Evolutionary conservation across 2,329 filamentous ascomycete genomes (phyloP), one percentile per base, ranked within the genome.

Genomic region (Fusarium pseudocircinatum): DNA sequence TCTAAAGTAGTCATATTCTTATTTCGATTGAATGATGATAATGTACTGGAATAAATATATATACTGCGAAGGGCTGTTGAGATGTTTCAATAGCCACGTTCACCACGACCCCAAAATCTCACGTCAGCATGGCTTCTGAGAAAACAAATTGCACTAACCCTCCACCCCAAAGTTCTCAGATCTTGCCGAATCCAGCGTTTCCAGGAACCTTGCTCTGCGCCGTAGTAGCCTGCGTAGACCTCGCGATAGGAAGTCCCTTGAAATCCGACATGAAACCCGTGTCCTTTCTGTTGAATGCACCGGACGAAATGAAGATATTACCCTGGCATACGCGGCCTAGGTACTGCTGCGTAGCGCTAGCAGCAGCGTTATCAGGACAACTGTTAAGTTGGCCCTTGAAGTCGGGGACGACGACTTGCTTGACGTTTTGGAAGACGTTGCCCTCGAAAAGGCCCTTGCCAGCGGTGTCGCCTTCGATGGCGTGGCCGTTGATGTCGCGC

Each of bases 401-500:
- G 28, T 74, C 72, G 3, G 60, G 54, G 1, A 69, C 67, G 13
- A 76, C 60, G 11, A 79, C 58, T 1, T 67, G 62, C 24, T 72
- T 73, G 39, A 77, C 75, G 61, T 76, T 73, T 43, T 65, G 64
- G 40, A 79, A 79, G 6, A 69, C 73, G 39, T 78, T 78, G 9
- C 78, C 78, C 43, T 80, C 78, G 42, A 75, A 78, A 8, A 80
- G 69, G 26, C 76, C 78, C 58, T 70, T 73, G 22, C 71, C 78
- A 3, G 60, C 58, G 4, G 67, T 69, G 18, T 67, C 75, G 9
- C 78, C 78, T 67, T 80, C 78, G 28, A 80, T 69, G 8, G 73
- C 67, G 52, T 80, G 79, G 10, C 79, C 78, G 15, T 74, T 75
- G 52, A 70, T 77, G 24, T 75, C 74, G 14, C 58, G 32, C 75